A percentile compares a stretch with the other conserved stretches of the same genome.
Evolutionary conservation across 306 rosid genomes (phyloP).

Genomic region (Lithocarpus polystachyus): DNA sequence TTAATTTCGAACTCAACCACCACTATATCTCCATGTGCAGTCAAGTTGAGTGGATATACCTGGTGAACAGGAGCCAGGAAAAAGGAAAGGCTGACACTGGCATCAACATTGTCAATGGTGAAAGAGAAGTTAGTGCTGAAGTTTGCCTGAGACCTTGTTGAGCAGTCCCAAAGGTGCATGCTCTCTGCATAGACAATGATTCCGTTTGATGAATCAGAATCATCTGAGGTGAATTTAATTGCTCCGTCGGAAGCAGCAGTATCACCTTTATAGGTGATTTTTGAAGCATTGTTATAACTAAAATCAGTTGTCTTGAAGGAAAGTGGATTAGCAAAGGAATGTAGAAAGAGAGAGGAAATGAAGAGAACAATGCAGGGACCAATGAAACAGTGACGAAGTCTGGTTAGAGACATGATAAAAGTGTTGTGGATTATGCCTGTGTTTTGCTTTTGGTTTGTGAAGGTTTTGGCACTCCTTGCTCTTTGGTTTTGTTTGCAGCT

Average conservation of each 20-base stretch:
- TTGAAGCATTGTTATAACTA: background rate
- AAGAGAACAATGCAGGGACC: background rate
- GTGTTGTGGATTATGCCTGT: too few relatives aligned
- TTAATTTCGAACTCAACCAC: slow-evolving; percentile 31
- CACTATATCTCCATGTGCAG: background rate
- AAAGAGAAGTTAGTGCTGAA: slow-evolving; percentile 22
- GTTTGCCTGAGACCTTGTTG: background rate
- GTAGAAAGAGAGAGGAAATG: background rate
- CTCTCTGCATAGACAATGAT: background rate
- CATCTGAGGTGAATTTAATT: background rate
- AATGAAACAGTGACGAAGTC: background rate
- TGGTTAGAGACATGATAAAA: background rate
- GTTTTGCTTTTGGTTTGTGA: too few relatives aligned
- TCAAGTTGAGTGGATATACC: background rate
- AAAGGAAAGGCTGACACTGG: slow-evolving; percentile 16
- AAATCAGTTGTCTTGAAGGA: background rate
- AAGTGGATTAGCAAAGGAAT: background rate
- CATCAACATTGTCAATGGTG: background rate
- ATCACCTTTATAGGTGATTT: background rate
- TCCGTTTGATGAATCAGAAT: background rate
- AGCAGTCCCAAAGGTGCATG: slow-evolving; percentile 18
- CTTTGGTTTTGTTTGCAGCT: too few relatives aligned
- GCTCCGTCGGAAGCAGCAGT: background rate
- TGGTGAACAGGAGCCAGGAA: slow-evolving; percentile 10
- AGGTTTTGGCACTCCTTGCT: too few relatives aligned